phyloP scores from a whole-genome alignment of 2,329 filamentous ascomycete genomes.

The Emydomyces testavorans region DNA sequence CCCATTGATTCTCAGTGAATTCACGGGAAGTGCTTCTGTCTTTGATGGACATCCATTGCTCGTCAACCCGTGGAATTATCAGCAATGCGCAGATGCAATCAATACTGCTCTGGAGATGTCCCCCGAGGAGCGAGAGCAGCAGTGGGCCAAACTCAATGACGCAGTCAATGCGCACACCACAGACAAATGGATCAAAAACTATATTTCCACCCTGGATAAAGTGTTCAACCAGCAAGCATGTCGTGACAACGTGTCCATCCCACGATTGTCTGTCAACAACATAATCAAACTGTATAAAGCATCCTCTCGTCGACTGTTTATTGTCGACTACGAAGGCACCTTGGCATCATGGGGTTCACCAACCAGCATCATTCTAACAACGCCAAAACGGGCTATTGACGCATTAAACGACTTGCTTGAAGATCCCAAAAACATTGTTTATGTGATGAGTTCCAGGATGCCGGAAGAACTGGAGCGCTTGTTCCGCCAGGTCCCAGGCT shows the following conservation, averaged over 20 bases:
- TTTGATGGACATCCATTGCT: conserved; percentile 70
- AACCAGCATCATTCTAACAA: conserved; percentile 72
- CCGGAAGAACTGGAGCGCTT: conserved; percentile 79
- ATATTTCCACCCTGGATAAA: conserved; percentile 57
- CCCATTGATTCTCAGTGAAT: conserved; percentile 85
- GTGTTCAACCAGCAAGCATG: conserved; percentile 76
- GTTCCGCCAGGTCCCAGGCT: conserved; percentile 68
- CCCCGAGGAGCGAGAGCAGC: conserved; percentile 57
- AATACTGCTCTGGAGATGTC: conserved; percentile 70
- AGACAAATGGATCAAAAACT: conserved; percentile 70
- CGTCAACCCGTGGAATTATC: conserved; percentile 93
- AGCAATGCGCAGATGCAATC: conserved; percentile 76
- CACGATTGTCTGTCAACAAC: conserved; percentile 60
- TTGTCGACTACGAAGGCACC: conserved; percentile 90
- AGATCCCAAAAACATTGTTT: conserved; percentile 73
- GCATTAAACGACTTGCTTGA: conserved; percentile 69
- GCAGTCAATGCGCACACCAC: conserved; percentile 74
- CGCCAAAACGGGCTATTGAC: conserved; percentile 73
- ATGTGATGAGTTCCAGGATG: conserved; percentile 82
- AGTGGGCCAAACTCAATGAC: conserved; percentile 63
- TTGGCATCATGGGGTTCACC: conserved; percentile 77
- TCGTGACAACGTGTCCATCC: conserved; percentile 75
- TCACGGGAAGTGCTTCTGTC: conserved; percentile 80
- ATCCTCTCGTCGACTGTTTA: conserved; percentile 62
- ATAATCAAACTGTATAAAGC: conserved; percentile 56